These are phyloP conservation scores for Ustilago shanxiensis DNA, from an alignment of 1,284 basidiomycete species.

Conservation along the genomic window DNA sequence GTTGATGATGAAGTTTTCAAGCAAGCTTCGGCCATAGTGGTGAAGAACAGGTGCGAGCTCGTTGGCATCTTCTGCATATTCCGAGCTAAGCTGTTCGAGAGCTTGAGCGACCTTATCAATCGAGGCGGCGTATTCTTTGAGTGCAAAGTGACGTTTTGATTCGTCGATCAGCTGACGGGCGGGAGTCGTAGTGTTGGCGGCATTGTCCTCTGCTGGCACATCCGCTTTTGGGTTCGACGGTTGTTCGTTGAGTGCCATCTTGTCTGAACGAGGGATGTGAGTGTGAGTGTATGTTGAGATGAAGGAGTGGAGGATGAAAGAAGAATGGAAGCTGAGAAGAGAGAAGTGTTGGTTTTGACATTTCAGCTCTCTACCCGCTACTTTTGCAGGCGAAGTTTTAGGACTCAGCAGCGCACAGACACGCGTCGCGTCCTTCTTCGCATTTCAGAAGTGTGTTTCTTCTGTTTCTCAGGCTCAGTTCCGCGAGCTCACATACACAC, in stretches of 20 bases:
- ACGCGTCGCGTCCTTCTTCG: slow-evolving; percentile 32
- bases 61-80: slow-evolving; percentile 59
- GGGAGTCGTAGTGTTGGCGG: slow-evolving; percentile 5
- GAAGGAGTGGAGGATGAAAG: not conserved
- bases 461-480: slow-evolving; percentile 4
- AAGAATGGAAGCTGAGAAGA: slow-evolving; percentile 1
- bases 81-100: slow-evolving; percentile 54
- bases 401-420: slow-evolving; percentile 9
- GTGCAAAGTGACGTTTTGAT: slow-evolving; percentile 58
- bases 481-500: not conserved
- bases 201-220: not conserved
- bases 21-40: slow-evolving; percentile 63
- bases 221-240: slow-evolving; percentile 32
- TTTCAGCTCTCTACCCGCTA: not conserved
- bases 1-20: slow-evolving; percentile 63
- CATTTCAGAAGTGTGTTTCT: not conserved
- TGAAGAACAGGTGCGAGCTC: slow-evolving; percentile 64
- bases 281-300: too few species aligned
- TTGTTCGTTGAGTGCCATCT: slow-evolving; percentile 50
- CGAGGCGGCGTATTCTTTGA: slow-evolving; percentile 58
- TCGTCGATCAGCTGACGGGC: slow-evolving; percentile 58
- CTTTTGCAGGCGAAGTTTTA: not conserved
- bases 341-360: slow-evolving; percentile 22
- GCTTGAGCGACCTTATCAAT: slow-evolving; percentile 57
- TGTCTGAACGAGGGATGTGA: slow-evolving; percentile 1